phyloP scores from a whole-genome alignment of 2,329 filamentous ascomycete genomes.

The Xylariaceae sp. region DNA sequence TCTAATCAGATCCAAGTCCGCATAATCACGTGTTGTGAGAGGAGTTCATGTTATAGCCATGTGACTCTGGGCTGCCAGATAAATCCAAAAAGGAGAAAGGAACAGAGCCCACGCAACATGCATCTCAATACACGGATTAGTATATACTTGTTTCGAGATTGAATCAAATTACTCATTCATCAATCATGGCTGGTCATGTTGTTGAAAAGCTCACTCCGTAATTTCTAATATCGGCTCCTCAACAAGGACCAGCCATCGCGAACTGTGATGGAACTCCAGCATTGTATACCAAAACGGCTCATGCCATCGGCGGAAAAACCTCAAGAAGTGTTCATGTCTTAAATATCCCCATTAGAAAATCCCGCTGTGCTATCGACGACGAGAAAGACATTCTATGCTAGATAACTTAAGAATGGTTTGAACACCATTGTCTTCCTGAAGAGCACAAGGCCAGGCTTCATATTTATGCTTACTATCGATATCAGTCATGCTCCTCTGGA shows the following conservation, averaged over 20 bases:
- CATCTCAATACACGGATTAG: neutral
- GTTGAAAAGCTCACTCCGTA: conserved; percentile 32
- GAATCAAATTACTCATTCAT: neutral
- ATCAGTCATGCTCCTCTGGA: conserved; percentile 19
- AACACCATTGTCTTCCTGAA: conserved; percentile 33
- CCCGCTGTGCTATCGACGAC: conserved; percentile 24
- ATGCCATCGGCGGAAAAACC: conserved; percentile 31
- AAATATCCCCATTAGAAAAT: conserved; percentile 29
- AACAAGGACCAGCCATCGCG: conserved; percentile 34
- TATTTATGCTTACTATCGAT: conserved; percentile 30
- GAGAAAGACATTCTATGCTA: conserved; percentile 30
- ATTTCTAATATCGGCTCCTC: conserved; percentile 29
- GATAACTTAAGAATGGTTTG: conserved; percentile 33
- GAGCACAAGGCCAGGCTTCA: conserved; percentile 28
- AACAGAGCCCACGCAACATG: too few species aligned
- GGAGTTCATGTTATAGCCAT: too few species aligned
- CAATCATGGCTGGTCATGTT: conserved; percentile 12
- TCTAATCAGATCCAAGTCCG: too few species aligned
- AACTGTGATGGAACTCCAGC: conserved; percentile 39
- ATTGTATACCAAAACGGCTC: conserved; percentile 38
- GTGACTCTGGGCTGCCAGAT: too few species aligned
- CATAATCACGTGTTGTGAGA: too few species aligned
- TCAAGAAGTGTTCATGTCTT: conserved; percentile 33
- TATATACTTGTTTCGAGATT: neutral
- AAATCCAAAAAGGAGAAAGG: too few species aligned